Base-by-base conservation (phyloP, 176 grass and related monocot species). In the Puya raimondii region DNA sequence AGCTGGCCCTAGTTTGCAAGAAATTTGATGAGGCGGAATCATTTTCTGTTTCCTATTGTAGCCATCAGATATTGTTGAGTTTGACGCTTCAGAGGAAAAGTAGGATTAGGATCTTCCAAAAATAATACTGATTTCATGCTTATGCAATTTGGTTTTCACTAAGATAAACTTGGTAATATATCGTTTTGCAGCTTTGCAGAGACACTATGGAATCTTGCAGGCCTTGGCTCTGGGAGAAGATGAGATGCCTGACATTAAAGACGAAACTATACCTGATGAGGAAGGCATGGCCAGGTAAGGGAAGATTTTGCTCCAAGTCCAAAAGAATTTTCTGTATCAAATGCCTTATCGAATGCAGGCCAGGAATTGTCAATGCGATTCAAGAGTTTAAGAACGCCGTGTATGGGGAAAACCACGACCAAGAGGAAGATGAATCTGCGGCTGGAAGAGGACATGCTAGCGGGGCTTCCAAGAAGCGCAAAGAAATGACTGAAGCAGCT, bases 161-260 rank as follows among this genome's bases (percentile, higher is more conserved):
- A 15, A 59, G 54, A 59, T 59, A 59, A 59, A 70, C 67, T 57
- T 6, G 61, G 12, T 71, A 74, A 23, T 73, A 13, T 50, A 21
- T 66, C 49, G 18, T 70, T 57, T 61, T 80, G 72, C 80, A 97
- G 93, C 86, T 81, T 82, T 97, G 65, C 93, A 97, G 81, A 87
- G 84, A 70, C 93, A 97, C 70, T 92, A 97, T 64, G 93, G 86
- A 12, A 87, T 88, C 71, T 89, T 97, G 84, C 88, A 97, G 78
- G 86, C 85, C 49, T 87, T 97, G 17, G 93, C 93, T 53, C 76
- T 97, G 84, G 89, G 84, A 47, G 93, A 87, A 73, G 86, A 97
- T 75, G 93, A 97, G 79, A 85, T 92, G 81, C 89, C 86, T 5
- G 93, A 97, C 72, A 83, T 97, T 49, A 92, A 92, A 51, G 93